phyloP scores from a whole-genome alignment of 257 asterid species.

The Paraleonurus japonicus region DNA sequence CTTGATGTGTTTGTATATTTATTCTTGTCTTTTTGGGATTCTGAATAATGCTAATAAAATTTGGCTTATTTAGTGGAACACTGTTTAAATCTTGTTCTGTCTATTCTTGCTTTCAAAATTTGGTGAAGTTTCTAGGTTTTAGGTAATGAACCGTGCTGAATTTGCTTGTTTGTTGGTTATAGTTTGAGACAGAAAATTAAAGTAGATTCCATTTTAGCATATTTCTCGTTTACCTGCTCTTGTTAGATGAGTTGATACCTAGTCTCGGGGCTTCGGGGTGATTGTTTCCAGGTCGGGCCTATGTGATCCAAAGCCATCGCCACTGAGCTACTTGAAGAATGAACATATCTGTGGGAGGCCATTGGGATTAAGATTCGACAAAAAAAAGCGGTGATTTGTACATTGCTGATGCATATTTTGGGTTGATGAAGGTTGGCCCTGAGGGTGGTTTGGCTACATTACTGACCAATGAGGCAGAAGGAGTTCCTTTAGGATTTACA shows the following conservation, averaged over 20 bases:
- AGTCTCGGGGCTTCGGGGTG: neutral
- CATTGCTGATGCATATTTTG: conserved; percentile 95
- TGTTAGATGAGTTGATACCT: neutral
- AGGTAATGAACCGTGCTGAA: neutral
- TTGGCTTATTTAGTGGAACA: neutral
- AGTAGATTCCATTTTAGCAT: neutral
- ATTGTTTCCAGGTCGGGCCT: conserved; percentile 57
- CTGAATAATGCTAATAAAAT: neutral
- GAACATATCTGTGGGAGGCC: conserved; percentile 99
- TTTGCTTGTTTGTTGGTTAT: neutral
- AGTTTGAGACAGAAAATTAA: neutral
- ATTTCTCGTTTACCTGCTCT: neutral
- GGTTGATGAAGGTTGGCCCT: conserved; percentile 90
- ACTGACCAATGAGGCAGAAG: conserved; percentile 72
- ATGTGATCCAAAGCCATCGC: conserved; percentile 73
- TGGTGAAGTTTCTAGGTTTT: neutral
- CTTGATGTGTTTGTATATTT: neutral
- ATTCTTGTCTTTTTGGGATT: neutral
- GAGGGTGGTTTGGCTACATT: conserved; percentile 92
- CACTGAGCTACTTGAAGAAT: conserved; percentile 54
- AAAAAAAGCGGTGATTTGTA: conserved; percentile 77
- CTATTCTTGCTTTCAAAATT: neutral
- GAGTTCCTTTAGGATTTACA: conserved; percentile 70
- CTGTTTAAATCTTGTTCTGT: neutral
- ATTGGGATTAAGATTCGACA: conserved; percentile 82